A percentile compares a stretch with the other conserved stretches of the same genome.
Evolutionary conservation across 768 basidiomycete species (phyloP).

Genomic region (Hypholoma sublateritium): DNA sequence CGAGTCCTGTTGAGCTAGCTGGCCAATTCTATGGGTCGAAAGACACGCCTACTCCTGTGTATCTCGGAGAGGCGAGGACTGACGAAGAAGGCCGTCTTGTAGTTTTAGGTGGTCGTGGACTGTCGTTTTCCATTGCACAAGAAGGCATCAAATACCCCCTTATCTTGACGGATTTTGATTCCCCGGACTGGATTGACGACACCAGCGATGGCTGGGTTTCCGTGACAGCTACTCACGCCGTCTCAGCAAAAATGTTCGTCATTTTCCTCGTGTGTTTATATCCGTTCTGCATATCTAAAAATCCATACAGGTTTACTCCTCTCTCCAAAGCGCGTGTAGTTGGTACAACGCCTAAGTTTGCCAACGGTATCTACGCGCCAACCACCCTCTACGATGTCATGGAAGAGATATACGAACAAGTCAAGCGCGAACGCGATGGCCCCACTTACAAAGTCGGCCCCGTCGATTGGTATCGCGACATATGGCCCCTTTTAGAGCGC

Average conservation of each 20-base stretch:
- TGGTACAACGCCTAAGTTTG: constrained; percentile 29
- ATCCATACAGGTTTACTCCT: background rate
- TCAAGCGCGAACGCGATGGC: constrained; percentile 2
- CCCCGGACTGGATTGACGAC: constrained; percentile 33
- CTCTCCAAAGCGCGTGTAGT: constrained; percentile 17
- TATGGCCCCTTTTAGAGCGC: constrained; percentile 26
- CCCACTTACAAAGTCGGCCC: constrained; percentile 8
- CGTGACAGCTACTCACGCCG: constrained; percentile 15
- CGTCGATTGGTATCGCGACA: constrained; percentile 26
- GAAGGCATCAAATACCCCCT: constrained; percentile 15
- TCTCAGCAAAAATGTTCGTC: constrained; percentile 13
- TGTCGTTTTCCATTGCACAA: constrained; percentile 14
- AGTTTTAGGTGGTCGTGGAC: constrained; percentile 28
- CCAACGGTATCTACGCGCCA: constrained; percentile 25
- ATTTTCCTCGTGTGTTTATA: background rate
- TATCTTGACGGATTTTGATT: constrained; percentile 28
- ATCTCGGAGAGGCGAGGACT: constrained; percentile 16
- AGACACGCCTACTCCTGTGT: constrained; percentile 9
- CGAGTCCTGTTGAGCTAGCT: constrained; percentile 17
- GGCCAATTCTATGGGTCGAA: constrained; percentile 17
- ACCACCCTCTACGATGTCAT: constrained; percentile 31
- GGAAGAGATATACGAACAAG: constrained; percentile 26
- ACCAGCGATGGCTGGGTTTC: constrained; percentile 31
- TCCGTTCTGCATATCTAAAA: background rate
- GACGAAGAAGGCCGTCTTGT: constrained; percentile 30